Base-by-base conservation (phyloP, 805 yeast species). In the Candida coquimbonensis region DNA sequence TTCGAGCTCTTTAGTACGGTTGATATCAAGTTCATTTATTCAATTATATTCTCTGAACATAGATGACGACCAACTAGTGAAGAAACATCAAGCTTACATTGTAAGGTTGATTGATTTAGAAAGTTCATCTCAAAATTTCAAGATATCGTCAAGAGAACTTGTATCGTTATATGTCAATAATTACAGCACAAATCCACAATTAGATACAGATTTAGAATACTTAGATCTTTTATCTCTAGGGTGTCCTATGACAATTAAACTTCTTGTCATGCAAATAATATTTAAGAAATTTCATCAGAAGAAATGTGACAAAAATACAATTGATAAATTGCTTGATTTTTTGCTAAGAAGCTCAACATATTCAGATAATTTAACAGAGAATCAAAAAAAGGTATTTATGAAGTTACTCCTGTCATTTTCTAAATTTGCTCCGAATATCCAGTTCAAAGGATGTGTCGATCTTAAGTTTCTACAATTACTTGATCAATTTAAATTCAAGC, bases 61-160 rank as follows among this genome's bases (percentile, higher is more conserved):
- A 24, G n/a, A 35, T 7, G 43, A 43, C 9, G 45, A 19, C 3
- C 53, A 47, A 9, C 19, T 56, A 2, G 16, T 35, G 0, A 58
- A 52, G 40, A 53, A 42, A 36, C 61, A 57, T 42, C 56, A 56
- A 33, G 36, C 32, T 4, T 57, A 45, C 38, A 53, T 58, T 9
- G 40, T 57, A 32, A 54, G 47, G 38, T 44, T 57, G 24, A 46
- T 59, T 11, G 62, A 58, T 13, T 39, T 59, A 6, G 63, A 58
- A 24, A 34, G 41, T 9, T 9, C 36, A 7, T 35, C 36, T 1
- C 9, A 40, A 38, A 19, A 9, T 16, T 47, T 47, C 43, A 47
- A 39, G 21, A 17, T 21, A 1, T 44, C 50, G 2, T 35, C 46
- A 17, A 41, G 19, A 13, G 50, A 47, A 37, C 36, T 47, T 7